These are phyloP conservation scores for Penicillium ochrochloron DNA, from an alignment of 495 filamentous ascomycete genomes.

Conservation along the genomic window DNA sequence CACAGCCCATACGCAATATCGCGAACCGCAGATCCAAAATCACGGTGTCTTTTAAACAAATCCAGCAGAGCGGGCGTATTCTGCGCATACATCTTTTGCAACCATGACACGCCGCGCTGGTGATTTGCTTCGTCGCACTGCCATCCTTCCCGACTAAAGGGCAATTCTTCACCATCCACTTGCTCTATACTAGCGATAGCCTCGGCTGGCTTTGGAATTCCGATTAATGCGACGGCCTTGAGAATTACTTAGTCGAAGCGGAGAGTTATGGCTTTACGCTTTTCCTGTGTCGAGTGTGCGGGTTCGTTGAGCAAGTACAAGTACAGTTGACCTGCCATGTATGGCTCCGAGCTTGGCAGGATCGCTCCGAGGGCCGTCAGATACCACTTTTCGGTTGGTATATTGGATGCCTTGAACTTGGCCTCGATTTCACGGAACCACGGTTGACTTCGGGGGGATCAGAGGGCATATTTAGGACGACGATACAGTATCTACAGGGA, in stretches of 20 bases:
- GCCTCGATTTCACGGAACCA: slow-evolving; percentile 18
- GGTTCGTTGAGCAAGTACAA: slow-evolving; percentile 44
- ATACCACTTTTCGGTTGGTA: slow-evolving; percentile 29
- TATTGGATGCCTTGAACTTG: slow-evolving; percentile 19
- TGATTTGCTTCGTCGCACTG: slow-evolving; percentile 43
- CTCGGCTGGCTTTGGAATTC: slow-evolving; percentile 47
- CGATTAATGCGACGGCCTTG: slow-evolving; percentile 45
- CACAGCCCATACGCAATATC: slow-evolving; percentile 59
- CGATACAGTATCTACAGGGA: background rate
- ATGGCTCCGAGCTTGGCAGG: slow-evolving; percentile 39
- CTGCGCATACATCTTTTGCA: slow-evolving; percentile 30
- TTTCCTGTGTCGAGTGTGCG: slow-evolving; percentile 29
- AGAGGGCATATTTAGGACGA: slow-evolving; percentile 10
- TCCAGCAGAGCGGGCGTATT: slow-evolving; percentile 32
- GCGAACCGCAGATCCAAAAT: slow-evolving; percentile 18
- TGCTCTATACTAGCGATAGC: slow-evolving; percentile 43
- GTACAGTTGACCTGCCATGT: slow-evolving; percentile 44
- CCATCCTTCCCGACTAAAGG: slow-evolving; percentile 36
- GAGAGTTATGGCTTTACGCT: slow-evolving; percentile 42
- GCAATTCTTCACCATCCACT: slow-evolving; percentile 44
- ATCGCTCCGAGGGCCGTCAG: slow-evolving; percentile 30
- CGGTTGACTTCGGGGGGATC: slow-evolving; percentile 5
- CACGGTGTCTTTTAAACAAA: slow-evolving; percentile 30
- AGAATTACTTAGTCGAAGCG: slow-evolving; percentile 49
- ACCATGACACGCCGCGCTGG: slow-evolving; percentile 40